Conservation (phyloP, 2,329 filamentous ascomycete genomes). For the Didymellaceae sp. region DNA sequence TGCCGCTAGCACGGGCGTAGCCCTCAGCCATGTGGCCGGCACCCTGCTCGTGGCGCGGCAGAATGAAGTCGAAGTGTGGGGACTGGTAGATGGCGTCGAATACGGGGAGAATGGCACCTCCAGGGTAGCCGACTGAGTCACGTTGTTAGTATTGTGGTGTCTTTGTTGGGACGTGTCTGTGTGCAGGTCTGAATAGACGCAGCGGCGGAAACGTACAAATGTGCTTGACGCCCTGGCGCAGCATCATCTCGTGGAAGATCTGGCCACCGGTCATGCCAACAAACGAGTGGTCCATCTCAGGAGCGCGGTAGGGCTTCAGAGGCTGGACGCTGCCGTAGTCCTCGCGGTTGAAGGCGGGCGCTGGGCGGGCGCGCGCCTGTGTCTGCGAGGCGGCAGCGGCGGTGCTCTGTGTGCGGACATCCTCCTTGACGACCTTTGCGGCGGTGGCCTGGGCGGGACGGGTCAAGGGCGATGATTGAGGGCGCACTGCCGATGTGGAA, state of each 20-base stretch:
- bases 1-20: constrained; percentile 91
- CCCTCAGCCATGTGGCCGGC: constrained; percentile 99
- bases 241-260: constrained; percentile 99
- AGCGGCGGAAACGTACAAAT: constrained; percentile 71
- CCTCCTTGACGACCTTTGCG: constrained; percentile 45
- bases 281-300: constrained; percentile 67
- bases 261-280: constrained; percentile 94
- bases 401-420: constrained; percentile 53
- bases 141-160: constrained; percentile 20
- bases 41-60: constrained; percentile 95
- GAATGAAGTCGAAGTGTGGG: constrained; percentile 92
- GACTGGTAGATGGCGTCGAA: constrained; percentile 99
- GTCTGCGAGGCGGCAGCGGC: constrained; percentile 45
- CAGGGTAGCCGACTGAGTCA: constrained; percentile 72
- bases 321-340: constrained; percentile 54
- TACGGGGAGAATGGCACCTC: constrained; percentile 94
- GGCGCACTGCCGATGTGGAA: constrained; percentile 49
- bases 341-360: constrained; percentile 59
- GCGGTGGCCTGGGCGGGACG: constrained; percentile 42
- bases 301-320: constrained; percentile 54
- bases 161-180: not conserved
- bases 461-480: constrained; percentile 55
- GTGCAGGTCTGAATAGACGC: not conserved
- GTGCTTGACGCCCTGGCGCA: constrained; percentile 88
- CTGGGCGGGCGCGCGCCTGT: constrained; percentile 46